Evolutionary conservation across 73 alveolate genomes (phyloP).

Genomic region (Paraurostyla sp.): DNA sequence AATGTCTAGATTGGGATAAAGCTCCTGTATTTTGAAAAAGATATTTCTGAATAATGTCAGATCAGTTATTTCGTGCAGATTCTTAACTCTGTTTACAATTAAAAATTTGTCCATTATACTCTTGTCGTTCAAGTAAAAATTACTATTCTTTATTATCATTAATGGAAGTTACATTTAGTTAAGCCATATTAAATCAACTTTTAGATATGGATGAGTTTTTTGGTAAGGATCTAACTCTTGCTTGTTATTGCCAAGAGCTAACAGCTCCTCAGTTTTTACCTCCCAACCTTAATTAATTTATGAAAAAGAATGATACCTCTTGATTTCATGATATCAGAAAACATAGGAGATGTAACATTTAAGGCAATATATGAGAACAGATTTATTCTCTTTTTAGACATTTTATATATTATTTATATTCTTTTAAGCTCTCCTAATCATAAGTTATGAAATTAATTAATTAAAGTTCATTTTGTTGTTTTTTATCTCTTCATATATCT

Average conservation of each 20-base stretch:
- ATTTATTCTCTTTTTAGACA: background rate
- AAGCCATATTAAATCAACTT: conserved; percentile 39
- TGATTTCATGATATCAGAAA: background rate
- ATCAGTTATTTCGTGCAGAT: background rate
- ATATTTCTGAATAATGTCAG: background rate
- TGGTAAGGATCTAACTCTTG: conserved; percentile 24
- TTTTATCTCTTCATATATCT: conserved; percentile 57
- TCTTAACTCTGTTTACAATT: conserved; percentile 18
- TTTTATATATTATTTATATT: background rate
- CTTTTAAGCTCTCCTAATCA: background rate
- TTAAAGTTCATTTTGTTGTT: background rate
- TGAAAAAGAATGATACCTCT: background rate
- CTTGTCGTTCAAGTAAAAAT: conserved; percentile 29
- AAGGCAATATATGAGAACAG: conserved; percentile 12
- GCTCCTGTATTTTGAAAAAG: background rate
- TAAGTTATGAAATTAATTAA: background rate
- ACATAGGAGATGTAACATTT: background rate
- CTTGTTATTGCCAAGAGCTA: conserved; percentile 46
- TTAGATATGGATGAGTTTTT: conserved; percentile 15
- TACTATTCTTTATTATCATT: background rate
- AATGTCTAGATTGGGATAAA: background rate
- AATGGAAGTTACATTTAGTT: conserved; percentile 31
- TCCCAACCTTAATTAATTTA: conserved; percentile 24
- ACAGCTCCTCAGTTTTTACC: background rate
- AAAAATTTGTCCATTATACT: conserved; percentile 32